Evolutionary conservation across 164 flowering plant genomes (phyloP).

Genomic region (Macadamia integrifolia): DNA sequence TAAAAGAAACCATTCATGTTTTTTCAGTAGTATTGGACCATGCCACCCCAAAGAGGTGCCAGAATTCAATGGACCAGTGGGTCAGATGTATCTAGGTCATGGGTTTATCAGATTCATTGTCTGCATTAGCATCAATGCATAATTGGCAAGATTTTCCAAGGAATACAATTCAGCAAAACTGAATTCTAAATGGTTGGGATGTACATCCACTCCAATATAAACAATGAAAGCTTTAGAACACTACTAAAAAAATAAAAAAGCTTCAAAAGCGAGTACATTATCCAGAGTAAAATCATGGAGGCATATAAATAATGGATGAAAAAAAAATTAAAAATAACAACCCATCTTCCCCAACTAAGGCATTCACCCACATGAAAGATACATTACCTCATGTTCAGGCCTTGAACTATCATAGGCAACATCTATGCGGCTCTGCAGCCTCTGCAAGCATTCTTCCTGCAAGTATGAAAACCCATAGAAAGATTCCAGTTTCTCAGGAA

Average conservation of each 20-base stretch:
- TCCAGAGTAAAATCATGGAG: neutral
- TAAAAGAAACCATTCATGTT: neutral
- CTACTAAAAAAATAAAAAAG: no score
- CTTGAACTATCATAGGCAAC: slow-evolving; percentile 77
- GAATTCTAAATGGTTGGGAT: no score
- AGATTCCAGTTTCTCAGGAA: neutral
- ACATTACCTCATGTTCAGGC: slow-evolving; percentile 77
- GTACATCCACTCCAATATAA: no score
- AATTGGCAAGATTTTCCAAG: neutral
- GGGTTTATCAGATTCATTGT: neutral
- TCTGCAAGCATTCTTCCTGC: slow-evolving; percentile 89
- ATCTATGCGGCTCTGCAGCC: slow-evolving; percentile 79
- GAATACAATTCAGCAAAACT: neutral
- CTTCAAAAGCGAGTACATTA: neutral
- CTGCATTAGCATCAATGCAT: neutral
- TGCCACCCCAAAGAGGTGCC: neutral
- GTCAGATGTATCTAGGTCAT: neutral
- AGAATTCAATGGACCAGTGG: neutral
- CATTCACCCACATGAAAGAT: neutral
- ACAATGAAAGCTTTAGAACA: no score
- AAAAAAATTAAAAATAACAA: no score
- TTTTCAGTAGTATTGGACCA: neutral
- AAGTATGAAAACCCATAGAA: slow-evolving; percentile 4
- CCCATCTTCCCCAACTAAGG: no score
- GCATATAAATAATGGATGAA: no score